Percentiles rank a stretch among this genome's conserved stretches.
These are phyloP conservation scores for Citrus sinensis DNA, from an alignment of 345 rosid species.

Conservation along the genomic window DNA sequence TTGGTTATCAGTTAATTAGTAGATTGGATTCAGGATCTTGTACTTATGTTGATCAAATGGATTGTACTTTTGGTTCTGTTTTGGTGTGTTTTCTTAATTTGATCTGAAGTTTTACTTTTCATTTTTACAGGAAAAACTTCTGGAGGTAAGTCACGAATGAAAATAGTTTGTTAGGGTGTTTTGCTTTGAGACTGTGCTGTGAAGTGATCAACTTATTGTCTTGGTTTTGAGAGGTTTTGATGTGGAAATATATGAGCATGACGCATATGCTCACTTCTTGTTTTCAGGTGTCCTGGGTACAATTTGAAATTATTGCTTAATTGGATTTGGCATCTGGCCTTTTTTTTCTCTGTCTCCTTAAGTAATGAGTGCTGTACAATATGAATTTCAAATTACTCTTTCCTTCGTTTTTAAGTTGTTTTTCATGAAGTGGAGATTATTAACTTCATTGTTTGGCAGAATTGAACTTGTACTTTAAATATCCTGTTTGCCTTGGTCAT, in stretches of 20 bases:
- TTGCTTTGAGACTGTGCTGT: neutral
- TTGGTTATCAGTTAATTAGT: neutral
- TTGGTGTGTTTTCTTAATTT: neutral
- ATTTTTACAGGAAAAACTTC: neutral
- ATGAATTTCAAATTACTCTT: neutral
- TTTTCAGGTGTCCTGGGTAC: neutral
- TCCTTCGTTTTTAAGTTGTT: neutral
- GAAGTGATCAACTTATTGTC: neutral
- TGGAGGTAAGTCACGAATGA: neutral
- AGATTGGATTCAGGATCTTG: neutral
- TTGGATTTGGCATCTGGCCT: neutral
- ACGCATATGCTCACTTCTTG: neutral
- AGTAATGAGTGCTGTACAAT: neutral
- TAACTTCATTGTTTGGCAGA: neutral
- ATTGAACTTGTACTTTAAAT: neutral
- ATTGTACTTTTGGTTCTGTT: neutral
- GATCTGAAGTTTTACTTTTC: neutral
- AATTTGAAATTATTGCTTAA: neutral
- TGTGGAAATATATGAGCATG: neutral
- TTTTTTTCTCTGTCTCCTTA: neutral
- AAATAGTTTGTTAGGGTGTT: neutral
- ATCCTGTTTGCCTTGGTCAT: neutral
- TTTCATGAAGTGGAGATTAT: neutral
- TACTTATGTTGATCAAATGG: neutral
- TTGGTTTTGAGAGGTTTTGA: neutral